phyloP scores from a whole-genome alignment of 2,329 filamentous ascomycete species.

The Colletotrichum sp. region DNA sequence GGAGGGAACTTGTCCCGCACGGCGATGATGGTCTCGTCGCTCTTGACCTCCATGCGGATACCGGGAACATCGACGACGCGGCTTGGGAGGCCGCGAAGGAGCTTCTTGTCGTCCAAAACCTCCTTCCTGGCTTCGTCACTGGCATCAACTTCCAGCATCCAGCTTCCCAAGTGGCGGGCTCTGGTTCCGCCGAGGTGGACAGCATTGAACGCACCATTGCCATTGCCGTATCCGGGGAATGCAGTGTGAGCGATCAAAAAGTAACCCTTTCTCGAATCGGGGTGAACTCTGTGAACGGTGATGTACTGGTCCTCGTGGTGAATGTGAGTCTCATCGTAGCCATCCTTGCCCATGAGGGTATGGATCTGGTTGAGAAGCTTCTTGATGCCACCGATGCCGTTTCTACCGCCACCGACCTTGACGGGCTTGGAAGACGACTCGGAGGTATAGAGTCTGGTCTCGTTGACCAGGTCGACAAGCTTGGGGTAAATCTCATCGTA shows the following conservation, averaged over 20 bases:
- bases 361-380: slow-evolving; percentile 95
- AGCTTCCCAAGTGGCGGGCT: slow-evolving; percentile 85
- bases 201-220: slow-evolving; percentile 79
- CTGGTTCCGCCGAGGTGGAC: slow-evolving; percentile 84
- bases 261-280: slow-evolving; percentile 88
- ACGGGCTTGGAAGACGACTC: slow-evolving; percentile 70
- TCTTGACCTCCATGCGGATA: slow-evolving; percentile 73
- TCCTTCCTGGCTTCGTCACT: slow-evolving; percentile 70
- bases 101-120: slow-evolving; percentile 70
- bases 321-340: slow-evolving; percentile 93
- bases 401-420: slow-evolving; percentile 71
- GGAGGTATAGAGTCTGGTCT: slow-evolving; percentile 83
- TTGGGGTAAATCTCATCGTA: slow-evolving; percentile 97
- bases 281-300: slow-evolving; percentile 94
- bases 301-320: slow-evolving; percentile 97
- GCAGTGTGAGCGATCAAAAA: slow-evolving; percentile 97
- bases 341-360: slow-evolving; percentile 92
- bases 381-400: slow-evolving; percentile 89
- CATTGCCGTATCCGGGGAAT: slow-evolving; percentile 87
- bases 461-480: slow-evolving; percentile 90
- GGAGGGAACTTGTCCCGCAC: slow-evolving; percentile 87
- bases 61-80: slow-evolving; percentile 76
- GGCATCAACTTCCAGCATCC: slow-evolving; percentile 90
- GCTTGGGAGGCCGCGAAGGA: slow-evolving; percentile 83
- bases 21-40: slow-evolving; percentile 77